Base-by-base conservation (phyloP, 495 filamentous ascomycete species). In the Apodospora peruviana region DNA sequence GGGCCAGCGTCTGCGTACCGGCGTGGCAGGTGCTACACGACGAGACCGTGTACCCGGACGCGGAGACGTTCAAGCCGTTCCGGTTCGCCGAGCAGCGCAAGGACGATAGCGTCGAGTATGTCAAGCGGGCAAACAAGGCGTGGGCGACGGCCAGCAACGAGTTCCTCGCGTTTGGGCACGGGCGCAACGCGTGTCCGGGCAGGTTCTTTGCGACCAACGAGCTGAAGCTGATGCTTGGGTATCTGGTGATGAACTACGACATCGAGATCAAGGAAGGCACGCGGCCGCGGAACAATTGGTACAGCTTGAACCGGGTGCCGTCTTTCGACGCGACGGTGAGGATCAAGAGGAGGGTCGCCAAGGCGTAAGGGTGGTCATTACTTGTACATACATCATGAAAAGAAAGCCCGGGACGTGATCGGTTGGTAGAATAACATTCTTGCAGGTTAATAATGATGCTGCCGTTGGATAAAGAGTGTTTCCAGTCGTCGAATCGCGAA, bases 191-290 rank as follows among this genome's bases (percentile, higher is more conserved):
- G 0, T 73, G 72, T 42, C 70, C 70, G 1, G 71, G 71, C 1
- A 58, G 71, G 1, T 72, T 72, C 58, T 74, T 74, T 52, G 70
- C 68, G 3, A 47, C 64, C 5, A 59, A 47, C 35, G 67, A 69
- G 62, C 50, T 74, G 18, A 71, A 72, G 63, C 44, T 70, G 5
- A 60, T 67, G 22, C 43, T 76, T 17, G 69, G 62, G n/a, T 59
- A 71, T 39, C 24, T 70, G 5, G 24, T 76, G 20, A 25, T 63
- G 17, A 52, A 65, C 17, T 73, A 76, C 48, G 73, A 73, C 37
- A 45, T 69, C 27, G 55, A 70, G 52, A 39, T 56, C 1, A 50
- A 58, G 45, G 25, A 36, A 0, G 40, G 48, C 20, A 48, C 58
- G 5, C 59, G 67, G 3, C 54, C 56, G 20, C 25, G 18, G 16